These are phyloP conservation scores for Craspedostauros australis DNA, from an alignment of 108 stramenopile genomes.

Conservation along the genomic window DNA sequence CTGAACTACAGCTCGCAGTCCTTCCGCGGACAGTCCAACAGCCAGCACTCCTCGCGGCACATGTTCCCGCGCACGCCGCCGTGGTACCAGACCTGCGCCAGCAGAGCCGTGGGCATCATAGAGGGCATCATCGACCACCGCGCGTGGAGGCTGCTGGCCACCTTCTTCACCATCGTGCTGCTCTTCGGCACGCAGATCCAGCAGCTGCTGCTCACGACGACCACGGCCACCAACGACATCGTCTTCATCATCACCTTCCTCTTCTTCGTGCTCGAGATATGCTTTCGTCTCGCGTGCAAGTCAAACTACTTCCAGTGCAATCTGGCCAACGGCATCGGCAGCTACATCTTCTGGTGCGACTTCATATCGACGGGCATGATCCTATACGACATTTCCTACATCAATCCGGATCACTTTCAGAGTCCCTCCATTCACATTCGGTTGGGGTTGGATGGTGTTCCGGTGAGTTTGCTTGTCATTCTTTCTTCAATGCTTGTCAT, in stretches of 20 bases:
- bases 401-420: conserved; percentile 20
- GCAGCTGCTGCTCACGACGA: conserved; percentile 19
- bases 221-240: conserved; percentile 37
- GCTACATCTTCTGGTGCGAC: conserved; percentile 78
- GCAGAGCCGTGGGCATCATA: too few relatives aligned
- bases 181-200: conserved; percentile 62
- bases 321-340: conserved; percentile 20
- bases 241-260: conserved; percentile 32
- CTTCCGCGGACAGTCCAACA: too few relatives aligned
- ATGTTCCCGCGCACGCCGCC: too few relatives aligned
- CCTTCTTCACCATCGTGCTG: conserved; percentile 33
- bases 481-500: not conserved
- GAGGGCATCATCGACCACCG: too few relatives aligned
- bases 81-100: too few relatives aligned
- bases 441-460: conserved; percentile 31
- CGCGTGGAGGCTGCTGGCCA: conserved; percentile 25
- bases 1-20: too few relatives aligned
- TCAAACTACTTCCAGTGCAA: conserved; percentile 47
- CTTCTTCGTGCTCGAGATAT: conserved; percentile 44
- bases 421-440: conserved; percentile 7
- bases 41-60: too few relatives aligned
- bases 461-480: conserved; percentile 21
- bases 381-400: conserved; percentile 49
- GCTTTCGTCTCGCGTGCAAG: conserved; percentile 36
- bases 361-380: conserved; percentile 44